Conservation (phyloP, 495 filamentous ascomycete genomes). For the Penicillium mononematosum region DNA sequence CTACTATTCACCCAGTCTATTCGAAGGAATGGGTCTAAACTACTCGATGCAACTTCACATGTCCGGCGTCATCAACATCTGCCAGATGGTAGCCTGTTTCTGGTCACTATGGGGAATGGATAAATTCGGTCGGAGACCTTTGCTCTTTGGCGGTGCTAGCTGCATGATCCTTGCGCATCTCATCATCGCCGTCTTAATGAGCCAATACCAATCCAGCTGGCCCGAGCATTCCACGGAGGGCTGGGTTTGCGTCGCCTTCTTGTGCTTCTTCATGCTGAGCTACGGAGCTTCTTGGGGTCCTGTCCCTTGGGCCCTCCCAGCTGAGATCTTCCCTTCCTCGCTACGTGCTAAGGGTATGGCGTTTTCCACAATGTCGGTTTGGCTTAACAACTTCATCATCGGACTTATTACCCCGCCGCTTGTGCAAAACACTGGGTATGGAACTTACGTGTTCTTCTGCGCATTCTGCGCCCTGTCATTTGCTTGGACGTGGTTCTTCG, state of each 20-base stretch:
- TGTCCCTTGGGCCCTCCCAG: constrained; percentile 34
- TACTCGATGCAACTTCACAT: constrained; percentile 48
- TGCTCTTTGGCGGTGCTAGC: constrained; percentile 35
- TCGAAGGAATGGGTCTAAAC: constrained; percentile 45
- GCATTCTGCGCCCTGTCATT: constrained; percentile 45
- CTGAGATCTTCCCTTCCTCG: constrained; percentile 35
- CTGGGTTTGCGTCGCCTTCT: constrained; percentile 35
- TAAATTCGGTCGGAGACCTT: constrained; percentile 29
- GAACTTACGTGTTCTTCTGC: constrained; percentile 47
- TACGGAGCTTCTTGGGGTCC: constrained; percentile 41
- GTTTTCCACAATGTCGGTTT: constrained; percentile 38
- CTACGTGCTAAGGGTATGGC: constrained; percentile 40
- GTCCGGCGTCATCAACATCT: constrained; percentile 50
- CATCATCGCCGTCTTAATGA: constrained; percentile 39
- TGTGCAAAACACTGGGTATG: constrained; percentile 45
- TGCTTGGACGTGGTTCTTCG: constrained; percentile 41
- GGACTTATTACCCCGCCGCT: constrained; percentile 40
- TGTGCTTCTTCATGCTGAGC: constrained; percentile 27
- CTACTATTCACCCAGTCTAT: constrained; percentile 50
- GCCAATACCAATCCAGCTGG: constrained; percentile 34
- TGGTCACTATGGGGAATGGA: constrained; percentile 35
- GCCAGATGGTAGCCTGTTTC: constrained; percentile 36
- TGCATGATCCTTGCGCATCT: constrained; percentile 39
- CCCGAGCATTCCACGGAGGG: constrained; percentile 29
- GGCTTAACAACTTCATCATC: constrained; percentile 49